A percentile compares a stretch with the other conserved stretches of the same genome.
These are phyloP conservation scores for Metschnikowia amazonensis DNA, from an alignment of 805 yeast species.

Conservation along the genomic window DNA sequence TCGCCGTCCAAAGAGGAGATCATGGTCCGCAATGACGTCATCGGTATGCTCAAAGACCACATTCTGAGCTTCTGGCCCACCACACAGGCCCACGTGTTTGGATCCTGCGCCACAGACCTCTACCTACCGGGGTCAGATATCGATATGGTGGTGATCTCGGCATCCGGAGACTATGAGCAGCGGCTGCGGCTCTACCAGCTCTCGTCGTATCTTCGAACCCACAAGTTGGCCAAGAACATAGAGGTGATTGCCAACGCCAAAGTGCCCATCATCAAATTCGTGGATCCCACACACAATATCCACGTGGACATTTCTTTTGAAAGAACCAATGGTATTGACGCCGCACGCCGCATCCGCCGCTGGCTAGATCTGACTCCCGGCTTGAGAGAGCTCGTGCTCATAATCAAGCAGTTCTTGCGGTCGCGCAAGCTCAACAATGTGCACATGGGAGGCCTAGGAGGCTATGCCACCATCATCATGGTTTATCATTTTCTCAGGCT, in stretches of 20 bases:
- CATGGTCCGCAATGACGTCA: constrained; percentile 58
- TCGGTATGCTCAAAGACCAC: constrained; percentile 53
- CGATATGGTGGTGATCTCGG: constrained; percentile 81
- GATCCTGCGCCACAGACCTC: constrained; percentile 89
- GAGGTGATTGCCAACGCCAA: constrained; percentile 87
- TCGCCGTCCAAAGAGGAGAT: constrained; percentile 81
- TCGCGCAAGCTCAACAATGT: constrained; percentile 79
- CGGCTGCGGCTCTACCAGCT: constrained; percentile 68
- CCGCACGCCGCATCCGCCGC: constrained; percentile 69
- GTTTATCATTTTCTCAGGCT: constrained; percentile 71
- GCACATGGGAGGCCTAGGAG: constrained; percentile 92
- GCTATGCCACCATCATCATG: constrained; percentile 86
- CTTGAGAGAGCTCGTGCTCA: constrained; percentile 72
- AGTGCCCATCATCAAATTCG: constrained; percentile 91
- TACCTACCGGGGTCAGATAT: constrained; percentile 94
- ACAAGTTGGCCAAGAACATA: constrained; percentile 61
- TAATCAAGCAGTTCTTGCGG: constrained; percentile 79
- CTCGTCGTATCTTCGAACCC: constrained; percentile 61
- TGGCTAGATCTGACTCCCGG: constrained; percentile 80
- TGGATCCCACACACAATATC: constrained; percentile 64
- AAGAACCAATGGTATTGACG: constrained; percentile 73
- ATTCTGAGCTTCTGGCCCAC: constrained; percentile 66
- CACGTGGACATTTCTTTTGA: constrained; percentile 91
- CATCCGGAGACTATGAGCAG: constrained; percentile 53
- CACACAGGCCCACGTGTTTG: constrained; percentile 81